A percentile compares a stretch with the other conserved stretches of the same genome.
Evolutionary conservation across 2,329 filamentous ascomycete genomes (phyloP).

Genomic region (Triangularia verruculosa): DNA sequence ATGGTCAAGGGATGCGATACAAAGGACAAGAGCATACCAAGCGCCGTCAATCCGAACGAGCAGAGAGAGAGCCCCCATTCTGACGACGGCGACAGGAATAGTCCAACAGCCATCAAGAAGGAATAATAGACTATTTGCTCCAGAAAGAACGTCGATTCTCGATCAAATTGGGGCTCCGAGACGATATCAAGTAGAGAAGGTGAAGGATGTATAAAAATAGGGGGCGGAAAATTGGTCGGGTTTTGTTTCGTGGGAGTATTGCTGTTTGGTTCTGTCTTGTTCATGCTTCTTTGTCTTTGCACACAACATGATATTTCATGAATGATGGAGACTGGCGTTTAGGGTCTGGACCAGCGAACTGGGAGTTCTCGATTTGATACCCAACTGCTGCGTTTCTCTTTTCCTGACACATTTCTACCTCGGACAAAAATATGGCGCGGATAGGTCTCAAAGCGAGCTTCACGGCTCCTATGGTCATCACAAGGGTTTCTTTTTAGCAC

Average conservation of each 20-base stretch:
- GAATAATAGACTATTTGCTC: background rate
- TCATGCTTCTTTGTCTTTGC: background rate
- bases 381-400: background rate
- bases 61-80: conserved; percentile 11
- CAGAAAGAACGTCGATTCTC: background rate
- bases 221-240: background rate
- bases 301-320: background rate
- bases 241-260: background rate
- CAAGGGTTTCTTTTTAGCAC: background rate
- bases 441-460: background rate
- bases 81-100: conserved; percentile 9
- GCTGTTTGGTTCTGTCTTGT: background rate
- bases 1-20: conserved; percentile 63
- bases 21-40: conserved; percentile 26
- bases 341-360: background rate
- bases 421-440: background rate
- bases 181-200: background rate
- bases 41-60: background rate
- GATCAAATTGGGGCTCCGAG: too few species aligned
- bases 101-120: background rate
- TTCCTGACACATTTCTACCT: background rate
- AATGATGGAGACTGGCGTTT: background rate
- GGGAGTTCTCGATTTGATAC: background rate
- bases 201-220: background rate
- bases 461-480: background rate